Conservation (phyloP, 2,329 filamentous ascomycete species). For the Cladophialophora chaetospira region DNA sequence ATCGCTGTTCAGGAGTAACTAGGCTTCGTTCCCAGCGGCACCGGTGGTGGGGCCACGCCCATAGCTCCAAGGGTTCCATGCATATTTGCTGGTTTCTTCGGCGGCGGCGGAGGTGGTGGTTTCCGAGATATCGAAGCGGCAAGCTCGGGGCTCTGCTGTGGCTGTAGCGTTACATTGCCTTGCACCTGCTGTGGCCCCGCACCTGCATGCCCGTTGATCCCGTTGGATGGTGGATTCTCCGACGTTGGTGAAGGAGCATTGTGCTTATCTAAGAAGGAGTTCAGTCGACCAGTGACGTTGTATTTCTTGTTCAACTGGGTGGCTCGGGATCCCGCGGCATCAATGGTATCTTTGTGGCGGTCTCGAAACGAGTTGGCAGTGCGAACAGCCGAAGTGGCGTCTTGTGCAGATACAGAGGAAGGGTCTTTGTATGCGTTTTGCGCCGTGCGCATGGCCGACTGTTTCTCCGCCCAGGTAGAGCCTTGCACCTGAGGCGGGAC, state of each 20-base stretch:
- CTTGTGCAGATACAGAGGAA: slow-evolving; percentile 61
- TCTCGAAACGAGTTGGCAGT: slow-evolving; percentile 68
- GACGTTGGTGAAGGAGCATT: slow-evolving; percentile 40
- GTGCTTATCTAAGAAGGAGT: slow-evolving; percentile 49
- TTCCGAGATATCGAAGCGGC: slow-evolving; percentile 45
- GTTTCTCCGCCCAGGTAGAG: slow-evolving; percentile 60
- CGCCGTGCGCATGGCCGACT: slow-evolving; percentile 63
- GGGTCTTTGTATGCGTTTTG: slow-evolving; percentile 62
- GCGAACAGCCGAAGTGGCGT: slow-evolving; percentile 59
- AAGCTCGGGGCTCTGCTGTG: slow-evolving; percentile 32
- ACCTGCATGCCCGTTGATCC: slow-evolving; percentile 23
- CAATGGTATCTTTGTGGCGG: slow-evolving; percentile 68
- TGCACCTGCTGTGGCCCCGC: slow-evolving; percentile 16
- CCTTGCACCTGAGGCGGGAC: slow-evolving; percentile 35
- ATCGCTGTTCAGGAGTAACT: slow-evolving; percentile 27
- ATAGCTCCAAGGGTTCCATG: slow-evolving; percentile 38
- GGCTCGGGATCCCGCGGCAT: slow-evolving; percentile 60
- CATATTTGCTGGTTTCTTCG: slow-evolving; percentile 55
- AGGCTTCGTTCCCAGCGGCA: slow-evolving; percentile 62
- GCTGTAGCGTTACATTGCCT: neutral
- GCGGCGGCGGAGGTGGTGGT: slow-evolving; percentile 60
- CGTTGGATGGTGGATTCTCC: slow-evolving; percentile 30
- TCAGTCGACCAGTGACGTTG: slow-evolving; percentile 54
- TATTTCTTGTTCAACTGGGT: slow-evolving; percentile 64
- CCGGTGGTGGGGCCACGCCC: slow-evolving; percentile 49